These are phyloP conservation scores for Aspergillus sp. DNA, from an alignment of 2,329 filamentous ascomycete genomes.

Conservation along the genomic window DNA sequence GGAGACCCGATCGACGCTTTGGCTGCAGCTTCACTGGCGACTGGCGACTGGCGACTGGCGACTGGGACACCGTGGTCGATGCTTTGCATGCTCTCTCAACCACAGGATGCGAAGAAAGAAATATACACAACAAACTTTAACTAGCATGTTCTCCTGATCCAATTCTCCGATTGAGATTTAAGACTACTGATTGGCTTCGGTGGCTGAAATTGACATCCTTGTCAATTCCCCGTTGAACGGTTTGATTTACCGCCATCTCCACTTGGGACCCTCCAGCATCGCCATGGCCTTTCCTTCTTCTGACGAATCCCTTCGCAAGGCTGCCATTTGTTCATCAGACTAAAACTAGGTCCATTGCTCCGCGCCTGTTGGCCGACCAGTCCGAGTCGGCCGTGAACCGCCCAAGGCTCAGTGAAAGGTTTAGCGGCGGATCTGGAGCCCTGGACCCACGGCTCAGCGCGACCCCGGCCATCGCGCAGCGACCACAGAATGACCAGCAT, in stretches of 20 bases:
- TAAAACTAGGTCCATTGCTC: constrained; percentile 17
- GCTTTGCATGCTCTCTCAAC: not conserved
- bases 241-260: constrained; percentile 22
- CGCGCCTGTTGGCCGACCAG: constrained; percentile 16
- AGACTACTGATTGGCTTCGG: constrained; percentile 7
- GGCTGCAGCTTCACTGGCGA: constrained; percentile 11
- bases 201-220: constrained; percentile 6
- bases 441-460: constrained; percentile 27
- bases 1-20: constrained; percentile 19
- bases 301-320: constrained; percentile 17
- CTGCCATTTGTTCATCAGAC: constrained; percentile 10
- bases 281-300: constrained; percentile 17
- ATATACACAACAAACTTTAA: not conserved
- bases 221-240: constrained; percentile 6
- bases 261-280: constrained; percentile 13
- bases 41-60: not conserved
- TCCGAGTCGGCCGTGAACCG: constrained; percentile 18
- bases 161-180: constrained; percentile 4
- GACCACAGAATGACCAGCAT: not conserved
- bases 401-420: constrained; percentile 14
- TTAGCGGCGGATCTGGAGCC: constrained; percentile 28
- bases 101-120: not conserved
- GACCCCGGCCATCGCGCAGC: constrained; percentile 7
- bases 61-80: not conserved
- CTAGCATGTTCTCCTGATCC: constrained; percentile 13